Percentiles rank a stretch among this genome's conserved stretches.
Conservation (phyloP, 768 basidiomycete genomes). For the Agaricus sinodeliciosus region DNA sequence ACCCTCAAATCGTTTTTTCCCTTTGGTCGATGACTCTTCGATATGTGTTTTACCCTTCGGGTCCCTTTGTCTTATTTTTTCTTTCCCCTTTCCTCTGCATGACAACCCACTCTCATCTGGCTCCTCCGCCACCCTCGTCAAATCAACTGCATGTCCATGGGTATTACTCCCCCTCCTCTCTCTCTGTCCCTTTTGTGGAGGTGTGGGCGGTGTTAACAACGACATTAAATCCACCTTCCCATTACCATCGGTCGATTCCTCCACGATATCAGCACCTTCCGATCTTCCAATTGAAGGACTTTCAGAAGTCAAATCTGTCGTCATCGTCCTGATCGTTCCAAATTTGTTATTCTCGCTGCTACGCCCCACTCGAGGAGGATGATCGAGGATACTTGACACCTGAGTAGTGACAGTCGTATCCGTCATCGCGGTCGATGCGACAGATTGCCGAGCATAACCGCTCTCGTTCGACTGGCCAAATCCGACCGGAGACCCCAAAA, state of each 20-base stretch:
- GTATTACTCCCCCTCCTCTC: constrained; percentile 65
- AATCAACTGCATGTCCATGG: constrained; percentile 45
- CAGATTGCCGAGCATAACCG: constrained; percentile 47
- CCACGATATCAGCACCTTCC: constrained; percentile 56
- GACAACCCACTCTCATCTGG: constrained; percentile 49
- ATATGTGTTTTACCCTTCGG: background rate
- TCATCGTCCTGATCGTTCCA: constrained; percentile 76
- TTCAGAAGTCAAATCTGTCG: constrained; percentile 77
- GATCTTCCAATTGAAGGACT: constrained; percentile 55
- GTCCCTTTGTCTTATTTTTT: constrained; percentile 22
- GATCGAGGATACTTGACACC: constrained; percentile 61
- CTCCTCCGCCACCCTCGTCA: constrained; percentile 68
- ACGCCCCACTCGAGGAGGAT: constrained; percentile 20
- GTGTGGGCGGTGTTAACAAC: background rate
- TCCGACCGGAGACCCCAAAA: constrained; percentile 21
- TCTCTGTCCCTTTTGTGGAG: constrained; percentile 19
- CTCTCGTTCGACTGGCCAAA: constrained; percentile 17
- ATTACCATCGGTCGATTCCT: constrained; percentile 26
- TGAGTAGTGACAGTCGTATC: constrained; percentile 42
- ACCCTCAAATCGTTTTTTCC: constrained; percentile 16
- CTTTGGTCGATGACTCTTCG: constrained; percentile 13
- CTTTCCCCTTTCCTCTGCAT: constrained; percentile 22
- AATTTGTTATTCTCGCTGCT: constrained; percentile 45
- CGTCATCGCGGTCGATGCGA: constrained; percentile 55
- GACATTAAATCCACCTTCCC: constrained; percentile 24